Evolutionary conservation across 176 grass and related monocot genomes (phyloP).

Genomic region (Phyllostachys edulis): DNA sequence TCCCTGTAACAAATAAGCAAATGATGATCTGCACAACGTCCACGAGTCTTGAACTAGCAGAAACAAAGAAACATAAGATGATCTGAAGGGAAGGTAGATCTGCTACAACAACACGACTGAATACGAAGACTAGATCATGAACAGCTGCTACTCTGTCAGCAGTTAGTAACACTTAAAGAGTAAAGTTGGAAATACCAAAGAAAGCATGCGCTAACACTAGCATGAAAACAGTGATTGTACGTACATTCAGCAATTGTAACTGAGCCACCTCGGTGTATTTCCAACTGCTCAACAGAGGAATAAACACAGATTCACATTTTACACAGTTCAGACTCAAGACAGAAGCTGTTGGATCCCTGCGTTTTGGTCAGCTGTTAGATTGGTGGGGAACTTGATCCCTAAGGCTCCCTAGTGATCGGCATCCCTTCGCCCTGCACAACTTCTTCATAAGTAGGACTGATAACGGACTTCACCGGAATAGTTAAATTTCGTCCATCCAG

Average conservation of each 20-base stretch:
- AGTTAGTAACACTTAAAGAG: background rate
- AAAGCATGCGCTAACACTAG: conserved; percentile 13
- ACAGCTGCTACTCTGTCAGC: background rate
- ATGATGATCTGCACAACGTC: background rate
- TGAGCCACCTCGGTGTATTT: background rate
- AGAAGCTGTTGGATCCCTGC: conserved; percentile 55
- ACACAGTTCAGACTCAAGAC: conserved; percentile 32
- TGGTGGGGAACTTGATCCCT: conserved; percentile 61
- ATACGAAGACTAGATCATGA: background rate
- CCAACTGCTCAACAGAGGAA: background rate
- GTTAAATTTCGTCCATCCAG: conserved; percentile 56
- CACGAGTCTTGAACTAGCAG: background rate
- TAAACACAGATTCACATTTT: conserved; percentile 6
- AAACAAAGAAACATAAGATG: background rate
- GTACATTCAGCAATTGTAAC: conserved; percentile 26
- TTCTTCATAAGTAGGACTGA: conserved; percentile 59
- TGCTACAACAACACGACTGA: background rate
- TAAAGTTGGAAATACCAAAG: background rate
- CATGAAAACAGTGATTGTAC: background rate
- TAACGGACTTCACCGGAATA: conserved; percentile 45
- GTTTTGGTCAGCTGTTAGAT: conserved; percentile 64
- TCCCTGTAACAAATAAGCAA: background rate
- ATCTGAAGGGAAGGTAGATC: background rate
- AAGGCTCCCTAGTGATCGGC: conserved; percentile 63
- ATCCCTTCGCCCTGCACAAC: conserved; percentile 67